Conservation (phyloP, 176 grass and related monocot genomes). For the Triticum turgidum region DNA sequence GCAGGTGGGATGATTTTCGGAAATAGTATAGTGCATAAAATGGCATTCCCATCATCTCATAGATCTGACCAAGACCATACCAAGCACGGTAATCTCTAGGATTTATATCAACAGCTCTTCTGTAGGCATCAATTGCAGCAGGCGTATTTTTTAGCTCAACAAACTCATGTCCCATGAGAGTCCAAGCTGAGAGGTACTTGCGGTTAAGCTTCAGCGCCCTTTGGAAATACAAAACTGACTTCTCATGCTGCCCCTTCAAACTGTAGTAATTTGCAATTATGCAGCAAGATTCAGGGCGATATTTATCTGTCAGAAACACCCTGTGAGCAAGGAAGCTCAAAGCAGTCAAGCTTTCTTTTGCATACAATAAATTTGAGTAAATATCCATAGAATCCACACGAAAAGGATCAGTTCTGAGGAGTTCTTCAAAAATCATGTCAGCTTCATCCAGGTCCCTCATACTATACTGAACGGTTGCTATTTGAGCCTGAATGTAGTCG, state of each 20-base stretch:
- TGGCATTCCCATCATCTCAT: slow-evolving; percentile 98
- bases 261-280: slow-evolving; percentile 99
- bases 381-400: slow-evolving; percentile 96
- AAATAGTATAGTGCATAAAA: slow-evolving; percentile 96
- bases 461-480: slow-evolving; percentile 88
- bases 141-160: slow-evolving; percentile 98
- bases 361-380: slow-evolving; percentile 94
- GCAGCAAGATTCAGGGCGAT: slow-evolving; percentile 93
- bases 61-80: slow-evolving; percentile 99
- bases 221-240: slow-evolving; percentile 85
- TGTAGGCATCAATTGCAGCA: slow-evolving; percentile 93
- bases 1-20: slow-evolving; percentile 76
- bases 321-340: slow-evolving; percentile 96
- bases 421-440: slow-evolving; percentile 95
- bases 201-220: slow-evolving; percentile 90
- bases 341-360: slow-evolving; percentile 89
- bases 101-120: slow-evolving; percentile 96
- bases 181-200: slow-evolving; percentile 98
- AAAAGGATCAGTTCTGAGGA: slow-evolving; percentile 91
- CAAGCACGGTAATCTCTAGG: slow-evolving; percentile 94
- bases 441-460: slow-evolving; percentile 97
- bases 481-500: slow-evolving; percentile 93
- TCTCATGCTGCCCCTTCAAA: slow-evolving; percentile 95
- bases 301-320: slow-evolving; percentile 97
- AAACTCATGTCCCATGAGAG: slow-evolving; percentile 98